Evolutionary conservation across 106 monocot species (phyloP), one percentile per base, ranked within the genome.

Genomic region (Dendrobium officinale): DNA sequence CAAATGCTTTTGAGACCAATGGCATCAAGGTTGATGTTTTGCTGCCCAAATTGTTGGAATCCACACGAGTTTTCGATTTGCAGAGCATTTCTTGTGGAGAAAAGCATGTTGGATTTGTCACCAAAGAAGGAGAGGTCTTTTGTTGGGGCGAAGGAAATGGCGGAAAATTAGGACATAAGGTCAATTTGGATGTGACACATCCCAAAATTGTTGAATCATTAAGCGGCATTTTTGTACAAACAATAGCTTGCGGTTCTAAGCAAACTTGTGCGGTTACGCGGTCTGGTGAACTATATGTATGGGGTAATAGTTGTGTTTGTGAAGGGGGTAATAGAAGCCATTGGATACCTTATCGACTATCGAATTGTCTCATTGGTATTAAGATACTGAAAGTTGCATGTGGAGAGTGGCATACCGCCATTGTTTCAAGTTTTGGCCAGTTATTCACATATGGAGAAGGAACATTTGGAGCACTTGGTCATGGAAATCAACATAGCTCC

Each of bases 391-490:
- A 77, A 37, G 84, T 92, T 85, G 82, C 91, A 27, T 89, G 91
- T 81, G 91, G 91, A 26, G 83, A 85, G 64, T 89, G 89, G 89
- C 91, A 92, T 73, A 87, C 87, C 18, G 86, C 89, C 51, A 72
- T 89, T 40, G 81, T 92, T 4, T 85, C 91, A 1, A 82, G 80
- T 6, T 70, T 80, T 4, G 91, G 91, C 11, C 80, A 78, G 74
- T 66, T 92, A 59, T 92, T 85, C 82, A 92, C 91, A 55, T 92
- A 82, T 68, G 91, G 91, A 29, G 89, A 92, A 48, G 91, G 91
- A 67, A 85, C 85, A 37, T 92, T 89, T 77, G 91, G 91, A 29
- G 89, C 89, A 77, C 89, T 92, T 45, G 89, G 91, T 20, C 89
- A 89, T 85, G 91, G 91, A 68, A 78, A 92, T 82, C 47, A 59